phyloP scores from a whole-genome alignment of 108 stramenopile genomes.

The Cyclotella sp. region DNA sequence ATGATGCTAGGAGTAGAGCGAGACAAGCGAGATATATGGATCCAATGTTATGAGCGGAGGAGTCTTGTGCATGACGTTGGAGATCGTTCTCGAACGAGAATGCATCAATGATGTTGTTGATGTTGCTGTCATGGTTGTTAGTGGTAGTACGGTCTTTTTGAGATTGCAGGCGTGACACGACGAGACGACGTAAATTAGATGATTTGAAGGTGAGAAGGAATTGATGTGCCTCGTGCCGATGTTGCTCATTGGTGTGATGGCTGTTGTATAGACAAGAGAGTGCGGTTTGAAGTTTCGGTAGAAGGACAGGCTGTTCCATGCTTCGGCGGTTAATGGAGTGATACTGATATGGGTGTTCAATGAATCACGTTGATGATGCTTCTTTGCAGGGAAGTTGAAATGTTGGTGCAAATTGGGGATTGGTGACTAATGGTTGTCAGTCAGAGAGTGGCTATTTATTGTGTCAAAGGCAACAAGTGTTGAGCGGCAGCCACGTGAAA shows the following conservation, averaged over 20 bases:
- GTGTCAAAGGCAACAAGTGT: too few relatives aligned
- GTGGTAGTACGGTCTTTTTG: slow-evolving; percentile 18
- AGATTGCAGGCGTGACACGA: slow-evolving; percentile 37
- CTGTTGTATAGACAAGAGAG: slow-evolving; percentile 59
- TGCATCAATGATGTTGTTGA: background rate
- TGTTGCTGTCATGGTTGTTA: background rate
- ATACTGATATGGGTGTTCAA: too few relatives aligned
- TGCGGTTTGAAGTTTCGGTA: slow-evolving; percentile 60
- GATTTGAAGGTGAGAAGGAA: slow-evolving; percentile 69
- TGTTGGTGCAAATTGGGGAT: too few relatives aligned
- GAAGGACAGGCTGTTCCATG: slow-evolving; percentile 51
- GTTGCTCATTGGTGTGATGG: slow-evolving; percentile 18
- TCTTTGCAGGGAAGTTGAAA: too few relatives aligned
- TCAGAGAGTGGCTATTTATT: too few relatives aligned
- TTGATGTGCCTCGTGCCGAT: slow-evolving; percentile 64
- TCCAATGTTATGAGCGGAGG: slow-evolving; percentile 12
- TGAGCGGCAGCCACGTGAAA: too few relatives aligned
- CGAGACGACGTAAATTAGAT: slow-evolving; percentile 66
- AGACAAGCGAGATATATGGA: slow-evolving; percentile 44
- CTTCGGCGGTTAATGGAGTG: background rate
- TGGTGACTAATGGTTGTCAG: too few relatives aligned
- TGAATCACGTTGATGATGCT: too few relatives aligned
- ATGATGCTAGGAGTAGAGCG: slow-evolving; percentile 17
- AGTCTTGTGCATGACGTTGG: background rate
- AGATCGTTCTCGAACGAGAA: background rate